A percentile compares a stretch with the other conserved stretches of the same genome.
Conservation (phyloP, 495 filamentous ascomycete species). For the Podospora conica region DNA sequence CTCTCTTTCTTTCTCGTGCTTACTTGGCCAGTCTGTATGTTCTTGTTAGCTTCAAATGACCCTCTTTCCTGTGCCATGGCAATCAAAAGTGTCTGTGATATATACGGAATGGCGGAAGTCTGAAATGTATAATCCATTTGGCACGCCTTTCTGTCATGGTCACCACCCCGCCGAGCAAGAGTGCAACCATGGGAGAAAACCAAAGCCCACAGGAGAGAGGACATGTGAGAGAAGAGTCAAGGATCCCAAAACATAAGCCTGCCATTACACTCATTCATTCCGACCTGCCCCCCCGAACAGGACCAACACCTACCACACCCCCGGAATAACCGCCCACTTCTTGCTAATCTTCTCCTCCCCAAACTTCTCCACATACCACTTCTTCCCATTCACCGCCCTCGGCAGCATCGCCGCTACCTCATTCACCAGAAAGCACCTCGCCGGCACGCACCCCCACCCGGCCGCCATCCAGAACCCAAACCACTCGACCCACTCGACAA, state of each 20-base stretch:
- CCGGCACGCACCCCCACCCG: conserved; percentile 59
- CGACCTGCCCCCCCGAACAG: not conserved
- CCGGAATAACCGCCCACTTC: conserved; percentile 79
- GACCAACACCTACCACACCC: conserved; percentile 46
- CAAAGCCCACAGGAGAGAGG: not conserved
- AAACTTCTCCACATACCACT: conserved; percentile 88
- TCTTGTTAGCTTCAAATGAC: too few species aligned
- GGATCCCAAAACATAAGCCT: not conserved
- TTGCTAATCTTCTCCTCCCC: conserved; percentile 67
- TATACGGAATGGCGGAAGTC: too few species aligned
- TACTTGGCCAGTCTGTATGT: too few species aligned
- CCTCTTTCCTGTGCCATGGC: too few species aligned
- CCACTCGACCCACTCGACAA: conserved; percentile 97
- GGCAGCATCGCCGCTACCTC: conserved; percentile 87
- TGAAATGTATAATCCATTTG: too few species aligned
- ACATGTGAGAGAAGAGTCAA: not conserved
- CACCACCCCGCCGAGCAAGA: too few species aligned
- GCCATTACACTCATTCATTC: not conserved
- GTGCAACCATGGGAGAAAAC: too few species aligned
- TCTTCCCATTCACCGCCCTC: conserved; percentile 70
- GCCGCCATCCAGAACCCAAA: conserved; percentile 72
- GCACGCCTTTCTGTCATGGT: too few species aligned
- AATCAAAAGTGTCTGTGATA: too few species aligned
- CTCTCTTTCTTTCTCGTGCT: too few species aligned
- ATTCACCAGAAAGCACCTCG: conserved; percentile 74